Evolutionary conservation across 2,329 filamentous ascomycete genomes (phyloP).

Genomic region (Hymenoscyphus fructigenus): DNA sequence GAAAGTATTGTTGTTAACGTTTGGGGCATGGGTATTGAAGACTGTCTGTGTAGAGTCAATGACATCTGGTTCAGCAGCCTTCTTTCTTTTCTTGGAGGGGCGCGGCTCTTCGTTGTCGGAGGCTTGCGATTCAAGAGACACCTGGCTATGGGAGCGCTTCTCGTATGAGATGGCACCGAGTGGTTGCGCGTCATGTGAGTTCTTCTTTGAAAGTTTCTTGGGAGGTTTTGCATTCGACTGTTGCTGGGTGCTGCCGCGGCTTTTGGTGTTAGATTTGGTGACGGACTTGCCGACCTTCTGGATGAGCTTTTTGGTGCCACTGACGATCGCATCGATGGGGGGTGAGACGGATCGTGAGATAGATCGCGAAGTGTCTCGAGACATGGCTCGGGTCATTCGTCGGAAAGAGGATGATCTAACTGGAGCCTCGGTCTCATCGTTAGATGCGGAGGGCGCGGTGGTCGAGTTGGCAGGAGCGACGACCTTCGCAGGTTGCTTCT

Average conservation of each 20-base stretch:
- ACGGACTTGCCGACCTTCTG: neutral
- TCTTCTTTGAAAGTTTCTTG: neutral
- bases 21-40: neutral
- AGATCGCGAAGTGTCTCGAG: neutral
- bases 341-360: neutral
- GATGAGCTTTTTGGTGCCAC: neutral
- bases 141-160: neutral
- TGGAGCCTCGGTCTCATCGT: neutral
- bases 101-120: neutral
- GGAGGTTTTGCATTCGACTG: neutral
- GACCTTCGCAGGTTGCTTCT: neutral
- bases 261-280: neutral
- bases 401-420: neutral
- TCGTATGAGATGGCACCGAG: neutral
- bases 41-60: neutral
- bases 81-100: neutral
- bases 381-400: neutral
- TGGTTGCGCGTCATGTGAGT: neutral
- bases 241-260: neutral
- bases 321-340: neutral
- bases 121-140: neutral
- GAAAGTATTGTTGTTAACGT: neutral
- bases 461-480: neutral
- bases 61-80: neutral
- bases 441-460: neutral